phyloP scores from a whole-genome alignment of 805 yeast species.

The Metschnikowia kofuensis region DNA sequence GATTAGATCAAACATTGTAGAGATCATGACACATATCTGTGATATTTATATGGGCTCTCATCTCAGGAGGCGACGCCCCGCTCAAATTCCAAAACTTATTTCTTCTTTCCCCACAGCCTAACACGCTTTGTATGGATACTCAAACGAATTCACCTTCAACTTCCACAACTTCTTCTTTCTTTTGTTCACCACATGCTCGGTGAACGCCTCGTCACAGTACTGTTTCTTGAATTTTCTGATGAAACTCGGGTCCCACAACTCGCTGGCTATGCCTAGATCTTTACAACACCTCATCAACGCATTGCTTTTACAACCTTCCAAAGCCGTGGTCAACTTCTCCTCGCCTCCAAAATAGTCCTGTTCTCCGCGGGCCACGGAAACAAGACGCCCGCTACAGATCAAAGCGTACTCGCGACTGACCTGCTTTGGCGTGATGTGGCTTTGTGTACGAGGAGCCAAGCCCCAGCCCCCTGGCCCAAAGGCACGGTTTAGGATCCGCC shows the following conservation, averaged over 20 bases:
- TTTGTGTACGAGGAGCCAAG: constrained; percentile 86
- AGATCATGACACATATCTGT: too few relatives aligned
- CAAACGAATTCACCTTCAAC: constrained; percentile 69
- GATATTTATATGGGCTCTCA: too few relatives aligned
- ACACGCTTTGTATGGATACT: constrained; percentile 71
- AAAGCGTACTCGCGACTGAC: constrained; percentile 90
- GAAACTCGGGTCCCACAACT: constrained; percentile 94
- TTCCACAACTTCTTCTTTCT: constrained; percentile 92
- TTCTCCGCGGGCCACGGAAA: constrained; percentile 92
- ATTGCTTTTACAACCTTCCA: constrained; percentile 95
- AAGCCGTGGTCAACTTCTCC: constrained; percentile 87
- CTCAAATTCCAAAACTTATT: too few relatives aligned
- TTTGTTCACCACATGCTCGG: constrained; percentile 77
- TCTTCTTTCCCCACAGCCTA: neutral
- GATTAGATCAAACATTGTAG: too few relatives aligned
- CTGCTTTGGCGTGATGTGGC: constrained; percentile 66
- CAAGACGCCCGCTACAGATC: constrained; percentile 82
- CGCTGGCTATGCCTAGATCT: constrained; percentile 94
- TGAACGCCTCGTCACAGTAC: constrained; percentile 77
- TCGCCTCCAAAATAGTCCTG: constrained; percentile 84
- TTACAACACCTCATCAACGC: constrained; percentile 98
- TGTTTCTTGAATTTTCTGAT: constrained; percentile 47
- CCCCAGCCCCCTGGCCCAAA: constrained; percentile 99
- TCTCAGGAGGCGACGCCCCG: too few relatives aligned
- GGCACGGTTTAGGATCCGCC: constrained; percentile 82